These are phyloP conservation scores for Leccinum obscurum DNA, from an alignment of 768 basidiomycete genomes.

Conservation along the genomic window DNA sequence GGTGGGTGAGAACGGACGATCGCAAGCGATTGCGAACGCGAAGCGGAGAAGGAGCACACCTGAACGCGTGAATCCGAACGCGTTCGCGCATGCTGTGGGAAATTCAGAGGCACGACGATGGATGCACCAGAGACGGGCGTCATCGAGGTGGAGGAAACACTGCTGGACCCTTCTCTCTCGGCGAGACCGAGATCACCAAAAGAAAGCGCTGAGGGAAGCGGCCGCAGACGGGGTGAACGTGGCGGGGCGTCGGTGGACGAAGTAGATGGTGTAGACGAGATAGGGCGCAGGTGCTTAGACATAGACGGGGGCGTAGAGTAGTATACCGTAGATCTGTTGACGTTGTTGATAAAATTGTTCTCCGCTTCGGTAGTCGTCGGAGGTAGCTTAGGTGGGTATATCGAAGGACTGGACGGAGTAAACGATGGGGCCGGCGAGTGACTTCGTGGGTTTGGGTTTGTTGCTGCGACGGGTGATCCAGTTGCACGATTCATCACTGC, in stretches of 20 bases:
- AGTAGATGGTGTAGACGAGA: not conserved
- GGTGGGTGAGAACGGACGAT: slow-evolving; percentile 42
- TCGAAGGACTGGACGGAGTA: slow-evolving; percentile 49
- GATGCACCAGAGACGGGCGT: not conserved
- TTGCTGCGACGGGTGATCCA: slow-evolving; percentile 24
- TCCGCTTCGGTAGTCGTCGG: slow-evolving; percentile 22
- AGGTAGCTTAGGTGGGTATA: slow-evolving; percentile 49
- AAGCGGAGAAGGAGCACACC: not conserved
- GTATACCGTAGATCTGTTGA: slow-evolving; percentile 20
- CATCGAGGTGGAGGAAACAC: not conserved
- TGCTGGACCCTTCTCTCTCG: not conserved
- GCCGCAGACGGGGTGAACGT: not conserved
- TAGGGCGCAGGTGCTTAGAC: not conserved
- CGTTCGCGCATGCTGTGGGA: not conserved
- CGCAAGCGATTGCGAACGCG: not conserved
- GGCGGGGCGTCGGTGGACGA: not conserved
- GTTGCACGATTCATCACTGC: slow-evolving; percentile 15
- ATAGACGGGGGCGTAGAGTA: not conserved
- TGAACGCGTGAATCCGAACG: not conserved
- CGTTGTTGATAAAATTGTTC: not conserved
- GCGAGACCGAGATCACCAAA: not conserved
- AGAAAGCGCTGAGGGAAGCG: not conserved
- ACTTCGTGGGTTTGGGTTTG: not conserved
- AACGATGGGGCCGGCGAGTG: slow-evolving; percentile 25
- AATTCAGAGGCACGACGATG: not conserved